Base-by-base conservation (phyloP, 2,329 filamentous ascomycete species). In the Fusarium lyarnte region DNA sequence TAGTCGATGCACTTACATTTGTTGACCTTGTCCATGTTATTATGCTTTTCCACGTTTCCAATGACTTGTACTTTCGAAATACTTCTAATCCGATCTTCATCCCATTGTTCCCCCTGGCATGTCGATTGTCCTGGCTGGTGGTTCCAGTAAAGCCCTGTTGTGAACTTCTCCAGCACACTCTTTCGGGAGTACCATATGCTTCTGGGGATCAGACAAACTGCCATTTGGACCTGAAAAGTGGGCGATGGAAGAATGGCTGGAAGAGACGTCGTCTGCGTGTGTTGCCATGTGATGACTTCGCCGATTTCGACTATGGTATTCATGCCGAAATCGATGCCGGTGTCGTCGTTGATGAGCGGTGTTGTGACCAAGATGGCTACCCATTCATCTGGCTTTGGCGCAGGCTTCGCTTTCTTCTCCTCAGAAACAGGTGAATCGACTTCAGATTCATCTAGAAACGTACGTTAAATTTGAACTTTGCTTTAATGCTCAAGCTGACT, bases 121-220 rank as follows among this genome's bases (percentile, higher is more conserved):
- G 5, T 29, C 0, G 16, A 3, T 0, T 36, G 11, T 0, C 54
- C 52, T 6, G 63, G 57, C 1, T 35, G 63, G 9, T 72, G 47
- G 1, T 13, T 25, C 69, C 69, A 71, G 17, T 69, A 69, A 0
- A 72, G 53, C 0, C 68, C 68, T 2, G 57, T 29, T 25, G 19
- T 59, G 9, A 72, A 57, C 16, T 64, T 69, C 3, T 57, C 68
- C 6, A 63, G 12, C 2, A 71, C 3, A 6, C 63, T 69, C 35
- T 55, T 71, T 6, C 17, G 35, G 9, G 68, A 71, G 3, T 43
- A 4, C 69, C 69, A 71, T 7, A 36, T 29, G 8, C 43, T 51
- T 21, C 8, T 72, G 4, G 68, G 69, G 10, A 72, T 10, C 3
- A 71, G 43, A 3, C 68, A 71, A 16, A 71, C 13, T 8, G 58